These are phyloP conservation scores for Nemophila menziesii DNA, from an alignment of 257 asterid species.

Conservation along the genomic window DNA sequence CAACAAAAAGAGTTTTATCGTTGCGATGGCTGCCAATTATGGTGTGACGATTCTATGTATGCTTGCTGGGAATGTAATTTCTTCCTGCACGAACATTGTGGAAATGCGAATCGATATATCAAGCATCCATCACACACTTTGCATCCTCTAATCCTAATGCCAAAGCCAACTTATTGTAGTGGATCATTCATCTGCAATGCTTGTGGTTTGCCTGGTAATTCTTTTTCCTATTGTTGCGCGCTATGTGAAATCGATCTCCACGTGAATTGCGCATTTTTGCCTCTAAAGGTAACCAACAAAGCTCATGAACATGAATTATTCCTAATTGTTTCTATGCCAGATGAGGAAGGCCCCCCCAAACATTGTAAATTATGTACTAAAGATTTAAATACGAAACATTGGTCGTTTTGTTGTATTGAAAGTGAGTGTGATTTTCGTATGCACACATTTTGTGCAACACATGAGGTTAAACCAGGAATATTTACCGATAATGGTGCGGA, in stretches of 20 bases:
- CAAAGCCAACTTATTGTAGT: conserved; percentile 53
- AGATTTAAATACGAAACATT: conserved; percentile 21
- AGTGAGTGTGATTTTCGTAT: conserved; percentile 32
- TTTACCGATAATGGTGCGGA: conserved; percentile 25
- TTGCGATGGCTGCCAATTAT: conserved; percentile 48
- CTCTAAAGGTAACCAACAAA: conserved; percentile 23
- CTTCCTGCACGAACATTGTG: conserved; percentile 71
- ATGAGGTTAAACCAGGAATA: conserved; percentile 43
- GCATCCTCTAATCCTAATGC: conserved; percentile 48
- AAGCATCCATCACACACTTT: conserved; percentile 44
- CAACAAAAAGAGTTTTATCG: conserved; percentile 32
- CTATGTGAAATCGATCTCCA: conserved; percentile 65
- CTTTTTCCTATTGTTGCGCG: conserved; percentile 45
- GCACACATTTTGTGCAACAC: conserved; percentile 49
- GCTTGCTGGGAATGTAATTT: conserved; percentile 52
- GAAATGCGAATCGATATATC: conserved; percentile 45
- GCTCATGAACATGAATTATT: conserved; percentile 34
- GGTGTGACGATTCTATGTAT: conserved; percentile 35
- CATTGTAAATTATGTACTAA: conserved; percentile 34
- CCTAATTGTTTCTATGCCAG: conserved; percentile 10
- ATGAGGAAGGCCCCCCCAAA: conserved; percentile 4
- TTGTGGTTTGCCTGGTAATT: conserved; percentile 39
- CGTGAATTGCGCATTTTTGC: conserved; percentile 39
- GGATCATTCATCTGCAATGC: conserved; percentile 45
- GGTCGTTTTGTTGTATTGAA: conserved; percentile 37